Evolutionary conservation across 768 basidiomycete species (phyloP).

Genomic region (Macrolepiota albuminosa): DNA sequence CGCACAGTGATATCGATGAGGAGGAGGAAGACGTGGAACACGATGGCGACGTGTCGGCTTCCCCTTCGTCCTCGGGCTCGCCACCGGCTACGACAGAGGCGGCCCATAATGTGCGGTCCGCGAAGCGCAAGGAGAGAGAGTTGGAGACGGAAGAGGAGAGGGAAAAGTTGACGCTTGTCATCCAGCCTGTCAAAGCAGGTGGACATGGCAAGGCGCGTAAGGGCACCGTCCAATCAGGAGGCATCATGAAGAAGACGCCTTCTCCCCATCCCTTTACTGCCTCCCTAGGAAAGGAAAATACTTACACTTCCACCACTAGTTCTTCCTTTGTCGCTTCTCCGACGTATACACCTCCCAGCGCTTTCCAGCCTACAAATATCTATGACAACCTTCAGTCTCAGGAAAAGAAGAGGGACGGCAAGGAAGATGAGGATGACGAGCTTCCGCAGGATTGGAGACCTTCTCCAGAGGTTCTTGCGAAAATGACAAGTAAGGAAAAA

Average conservation of each 20-base stretch:
- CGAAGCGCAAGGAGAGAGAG: slow-evolving; percentile 9
- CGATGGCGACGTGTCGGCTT: slow-evolving; percentile 14
- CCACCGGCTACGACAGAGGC: slow-evolving; percentile 6
- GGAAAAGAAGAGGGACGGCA: slow-evolving; percentile 15
- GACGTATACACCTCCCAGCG: slow-evolving; percentile 13
- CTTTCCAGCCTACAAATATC: slow-evolving; percentile 14
- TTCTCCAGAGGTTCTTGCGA: slow-evolving; percentile 89
- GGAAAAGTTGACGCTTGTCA: slow-evolving; percentile 39
- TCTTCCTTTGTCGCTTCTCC: slow-evolving; percentile 8
- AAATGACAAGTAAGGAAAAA: slow-evolving; percentile 94
- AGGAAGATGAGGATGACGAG: slow-evolving; percentile 45
- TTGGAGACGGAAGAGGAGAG: slow-evolving; percentile 22
- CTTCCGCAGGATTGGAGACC: slow-evolving; percentile 80
- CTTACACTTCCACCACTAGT: slow-evolving; percentile 23
- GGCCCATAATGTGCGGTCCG: slow-evolving; percentile 6
- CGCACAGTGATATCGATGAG: slow-evolving; percentile 32
- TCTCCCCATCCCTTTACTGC: slow-evolving; percentile 17
- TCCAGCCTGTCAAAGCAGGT: slow-evolving; percentile 51
- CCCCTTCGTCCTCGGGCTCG: slow-evolving; percentile 12
- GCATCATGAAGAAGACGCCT: slow-evolving; percentile 57
- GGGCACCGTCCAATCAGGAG: slow-evolving; percentile 70
- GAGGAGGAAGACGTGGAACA: slow-evolving; percentile 24
- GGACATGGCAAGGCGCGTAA: slow-evolving; percentile 59
- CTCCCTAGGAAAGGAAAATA: slow-evolving; percentile 24
- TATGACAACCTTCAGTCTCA: slow-evolving; percentile 2